Evolutionary conservation across 495 filamentous ascomycete species (phyloP).

Genomic region (Cladorrhinum samala): DNA sequence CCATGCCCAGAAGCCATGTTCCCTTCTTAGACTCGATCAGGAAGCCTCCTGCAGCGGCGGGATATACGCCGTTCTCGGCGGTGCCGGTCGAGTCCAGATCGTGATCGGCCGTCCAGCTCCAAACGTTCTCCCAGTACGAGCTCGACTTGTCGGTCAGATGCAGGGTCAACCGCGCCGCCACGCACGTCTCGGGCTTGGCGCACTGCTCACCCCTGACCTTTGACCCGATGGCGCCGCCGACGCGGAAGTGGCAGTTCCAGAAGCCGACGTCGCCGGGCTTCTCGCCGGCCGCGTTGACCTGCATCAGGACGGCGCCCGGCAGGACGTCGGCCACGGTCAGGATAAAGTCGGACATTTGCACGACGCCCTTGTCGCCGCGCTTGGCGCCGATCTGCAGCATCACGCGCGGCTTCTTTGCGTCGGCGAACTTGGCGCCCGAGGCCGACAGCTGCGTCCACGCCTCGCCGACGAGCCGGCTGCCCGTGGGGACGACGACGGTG

Average conservation of each 20-base stretch:
- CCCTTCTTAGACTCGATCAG: constrained; percentile 14
- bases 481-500: constrained; percentile 51
- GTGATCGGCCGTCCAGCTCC: constrained; percentile 80
- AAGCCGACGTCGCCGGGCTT: constrained; percentile 50
- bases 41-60: constrained; percentile 8
- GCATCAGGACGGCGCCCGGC: constrained; percentile 38
- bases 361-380: constrained; percentile 45
- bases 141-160: constrained; percentile 57
- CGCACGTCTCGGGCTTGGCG: constrained; percentile 35
- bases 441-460: constrained; percentile 13
- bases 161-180: constrained; percentile 60
- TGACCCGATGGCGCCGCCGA: constrained; percentile 41
- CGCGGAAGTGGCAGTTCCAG: constrained; percentile 52
- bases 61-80: not conserved
- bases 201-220: constrained; percentile 51
- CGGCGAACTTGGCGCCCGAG: constrained; percentile 37
- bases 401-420: constrained; percentile 42
- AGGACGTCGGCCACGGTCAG: constrained; percentile 38
- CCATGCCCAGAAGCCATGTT: constrained; percentile 19
- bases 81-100: constrained; percentile 64
- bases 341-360: constrained; percentile 50
- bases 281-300: constrained; percentile 53
- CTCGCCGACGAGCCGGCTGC: constrained; percentile 45
- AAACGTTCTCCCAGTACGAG: constrained; percentile 67
- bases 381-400: constrained; percentile 53